Percentiles rank a stretch among this genome's conserved stretches.
phyloP scores from a whole-genome alignment of 306 rosid genomes.

The Vigna trinervia region DNA sequence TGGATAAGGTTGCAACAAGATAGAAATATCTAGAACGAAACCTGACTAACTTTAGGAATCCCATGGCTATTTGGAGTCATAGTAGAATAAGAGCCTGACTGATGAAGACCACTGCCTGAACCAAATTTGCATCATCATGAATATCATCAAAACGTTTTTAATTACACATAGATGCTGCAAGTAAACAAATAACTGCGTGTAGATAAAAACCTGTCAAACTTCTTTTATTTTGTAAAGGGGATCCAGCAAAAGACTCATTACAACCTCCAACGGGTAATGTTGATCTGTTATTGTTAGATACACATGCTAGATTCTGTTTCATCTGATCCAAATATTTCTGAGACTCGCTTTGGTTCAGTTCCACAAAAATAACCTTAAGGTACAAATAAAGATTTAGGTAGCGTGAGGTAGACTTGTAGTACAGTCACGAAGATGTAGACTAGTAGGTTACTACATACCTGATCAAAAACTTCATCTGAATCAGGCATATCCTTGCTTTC shows the following conservation, averaged over 20 bases:
- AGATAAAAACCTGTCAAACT: slow-evolving; percentile 41
- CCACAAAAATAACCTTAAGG: slow-evolving; percentile 63
- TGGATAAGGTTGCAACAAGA: background rate
- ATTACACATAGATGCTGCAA: too few relatives aligned
- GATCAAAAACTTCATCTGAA: slow-evolving; percentile 60
- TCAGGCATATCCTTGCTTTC: slow-evolving; percentile 60
- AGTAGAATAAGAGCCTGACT: slow-evolving; percentile 33
- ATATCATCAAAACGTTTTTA: too few relatives aligned
- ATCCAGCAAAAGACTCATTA: slow-evolving; percentile 27
- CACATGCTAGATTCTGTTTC: slow-evolving; percentile 44
- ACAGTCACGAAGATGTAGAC: background rate
- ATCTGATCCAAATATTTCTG: slow-evolving; percentile 61
- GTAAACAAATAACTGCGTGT: background rate
- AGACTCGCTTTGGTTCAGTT: slow-evolving; percentile 59
- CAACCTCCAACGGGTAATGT: slow-evolving; percentile 32
- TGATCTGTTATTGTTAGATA: slow-evolving; percentile 28
- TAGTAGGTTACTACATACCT: slow-evolving; percentile 47
- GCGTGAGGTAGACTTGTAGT: background rate
- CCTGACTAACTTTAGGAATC: slow-evolving; percentile 49
- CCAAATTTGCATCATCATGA: slow-evolving; percentile 7
- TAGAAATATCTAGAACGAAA: background rate
- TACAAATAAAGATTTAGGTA: slow-evolving; percentile 29
- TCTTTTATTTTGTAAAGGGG: slow-evolving; percentile 46
- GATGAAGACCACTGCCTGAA: slow-evolving; percentile 39
- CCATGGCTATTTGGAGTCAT: slow-evolving; percentile 25